Evolutionary conservation across 192 early-diverging fungal species (phyloP).

Genomic region (Backusella australiensis): DNA sequence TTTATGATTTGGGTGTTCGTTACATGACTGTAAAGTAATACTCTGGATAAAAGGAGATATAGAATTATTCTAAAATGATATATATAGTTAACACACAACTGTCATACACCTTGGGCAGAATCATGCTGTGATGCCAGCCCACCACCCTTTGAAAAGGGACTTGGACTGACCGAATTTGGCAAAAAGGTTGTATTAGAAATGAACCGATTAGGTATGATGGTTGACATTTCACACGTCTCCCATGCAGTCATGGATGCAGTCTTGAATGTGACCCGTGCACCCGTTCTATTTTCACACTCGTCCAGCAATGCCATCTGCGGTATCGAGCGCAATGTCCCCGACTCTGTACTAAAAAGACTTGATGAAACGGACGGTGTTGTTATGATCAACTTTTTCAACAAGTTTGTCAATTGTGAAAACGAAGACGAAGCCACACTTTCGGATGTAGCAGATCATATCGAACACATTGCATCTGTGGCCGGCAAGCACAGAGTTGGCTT

Average conservation of each 20-base stretch:
- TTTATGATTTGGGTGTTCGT: conserved; percentile 56
- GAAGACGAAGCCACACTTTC: conserved; percentile 26
- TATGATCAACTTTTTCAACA: conserved; percentile 59
- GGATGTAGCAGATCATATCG: conserved; percentile 58
- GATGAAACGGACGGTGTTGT: conserved; percentile 56
- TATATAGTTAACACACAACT: conserved; percentile 52
- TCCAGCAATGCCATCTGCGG: conserved; percentile 46
- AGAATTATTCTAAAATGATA: neutral
- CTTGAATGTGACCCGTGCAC: conserved; percentile 45
- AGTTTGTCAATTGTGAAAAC: conserved; percentile 40
- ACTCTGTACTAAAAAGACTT: conserved; percentile 44
- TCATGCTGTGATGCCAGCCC: conserved; percentile 47
- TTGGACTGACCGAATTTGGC: conserved; percentile 57
- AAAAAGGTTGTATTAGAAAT: conserved; percentile 53
- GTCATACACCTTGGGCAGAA: conserved; percentile 57
- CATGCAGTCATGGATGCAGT: conserved; percentile 55
- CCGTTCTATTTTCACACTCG: conserved; percentile 60
- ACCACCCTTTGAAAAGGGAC: conserved; percentile 33
- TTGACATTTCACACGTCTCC: conserved; percentile 62
- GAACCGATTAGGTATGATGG: conserved; percentile 71
- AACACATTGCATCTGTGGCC: conserved; percentile 47
- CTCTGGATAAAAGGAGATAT: too few species aligned
- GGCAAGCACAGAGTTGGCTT: conserved; percentile 55
- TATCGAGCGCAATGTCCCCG: conserved; percentile 61
- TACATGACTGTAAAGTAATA: conserved; percentile 55